Evolutionary conservation across 2,329 filamentous ascomycete species (phyloP).

Genomic region (Ascochyta viciae-villosae): DNA sequence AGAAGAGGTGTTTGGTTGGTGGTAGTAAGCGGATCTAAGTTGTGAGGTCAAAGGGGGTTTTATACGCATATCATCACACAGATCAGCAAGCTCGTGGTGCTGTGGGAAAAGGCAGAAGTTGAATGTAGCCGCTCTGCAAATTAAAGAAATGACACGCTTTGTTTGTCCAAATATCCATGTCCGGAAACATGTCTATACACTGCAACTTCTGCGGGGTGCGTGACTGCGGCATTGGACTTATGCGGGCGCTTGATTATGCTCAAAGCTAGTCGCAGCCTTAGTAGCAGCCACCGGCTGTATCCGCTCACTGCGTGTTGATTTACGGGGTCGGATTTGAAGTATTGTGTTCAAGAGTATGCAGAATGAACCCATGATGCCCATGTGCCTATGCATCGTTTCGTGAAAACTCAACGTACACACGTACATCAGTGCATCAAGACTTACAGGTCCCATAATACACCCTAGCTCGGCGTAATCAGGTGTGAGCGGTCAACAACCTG

Average conservation of each 20-base stretch:
- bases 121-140: neutral
- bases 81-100: neutral
- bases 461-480: neutral
- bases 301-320: neutral
- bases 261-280: too few species aligned
- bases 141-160: neutral
- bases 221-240: neutral
- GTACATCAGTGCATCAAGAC: neutral
- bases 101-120: neutral
- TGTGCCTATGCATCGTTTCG: neutral
- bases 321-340: neutral
- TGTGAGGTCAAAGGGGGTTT: neutral
- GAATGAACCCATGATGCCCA: neutral
- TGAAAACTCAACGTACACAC: neutral
- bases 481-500: neutral
- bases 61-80: neutral
- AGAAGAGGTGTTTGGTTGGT: slow-evolving; percentile 21
- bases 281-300: neutral
- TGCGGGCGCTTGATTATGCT: neutral
- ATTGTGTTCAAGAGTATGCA: neutral
- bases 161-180: neutral
- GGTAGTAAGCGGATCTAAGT: neutral
- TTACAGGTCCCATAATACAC: neutral
- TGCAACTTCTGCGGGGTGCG: neutral
- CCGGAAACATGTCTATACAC: neutral